A percentile compares a stretch with the other conserved stretches of the same genome.
These are phyloP conservation scores for Artemisia tridentata DNA, from an alignment of 129 eudicot genomes.

Conservation along the genomic window DNA sequence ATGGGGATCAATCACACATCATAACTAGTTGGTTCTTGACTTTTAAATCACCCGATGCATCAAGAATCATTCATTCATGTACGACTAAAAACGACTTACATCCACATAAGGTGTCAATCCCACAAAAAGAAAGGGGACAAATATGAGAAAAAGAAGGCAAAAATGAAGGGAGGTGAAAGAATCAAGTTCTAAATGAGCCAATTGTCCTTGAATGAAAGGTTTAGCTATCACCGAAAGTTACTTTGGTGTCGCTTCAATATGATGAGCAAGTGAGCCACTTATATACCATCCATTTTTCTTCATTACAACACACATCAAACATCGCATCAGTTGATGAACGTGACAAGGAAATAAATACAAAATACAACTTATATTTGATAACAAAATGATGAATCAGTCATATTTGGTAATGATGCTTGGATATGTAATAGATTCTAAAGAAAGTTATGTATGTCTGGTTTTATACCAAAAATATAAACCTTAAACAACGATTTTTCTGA, in stretches of 20 bases:
- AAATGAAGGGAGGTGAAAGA: conserved; percentile 27
- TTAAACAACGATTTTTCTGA: too few species aligned
- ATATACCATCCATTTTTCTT: conserved; percentile 13
- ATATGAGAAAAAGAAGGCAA: conserved; percentile 16
- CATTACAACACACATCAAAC: neutral
- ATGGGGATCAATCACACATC: conserved; percentile 11
- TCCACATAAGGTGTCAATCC: conserved; percentile 20
- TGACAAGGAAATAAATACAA: neutral
- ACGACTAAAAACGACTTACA: conserved; percentile 12
- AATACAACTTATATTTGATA: neutral
- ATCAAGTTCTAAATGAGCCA: conserved; percentile 23
- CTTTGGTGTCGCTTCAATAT: conserved; percentile 11
- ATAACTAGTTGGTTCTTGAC: conserved; percentile 2
- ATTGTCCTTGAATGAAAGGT: conserved; percentile 10
- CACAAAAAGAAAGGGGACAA: conserved; percentile 12
- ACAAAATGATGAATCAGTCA: neutral
- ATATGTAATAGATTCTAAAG: too few species aligned
- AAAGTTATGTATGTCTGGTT: too few species aligned
- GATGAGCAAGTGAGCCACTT: conserved; percentile 9
- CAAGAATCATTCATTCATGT: neutral
- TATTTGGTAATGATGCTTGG: neutral
- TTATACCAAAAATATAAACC: too few species aligned
- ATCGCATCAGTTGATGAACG: neutral
- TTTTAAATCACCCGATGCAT: conserved; percentile 14
- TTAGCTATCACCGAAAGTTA: conserved; percentile 20